Conservation (phyloP, 345 rosid species). For the Aquilaria malaccensis region DNA sequence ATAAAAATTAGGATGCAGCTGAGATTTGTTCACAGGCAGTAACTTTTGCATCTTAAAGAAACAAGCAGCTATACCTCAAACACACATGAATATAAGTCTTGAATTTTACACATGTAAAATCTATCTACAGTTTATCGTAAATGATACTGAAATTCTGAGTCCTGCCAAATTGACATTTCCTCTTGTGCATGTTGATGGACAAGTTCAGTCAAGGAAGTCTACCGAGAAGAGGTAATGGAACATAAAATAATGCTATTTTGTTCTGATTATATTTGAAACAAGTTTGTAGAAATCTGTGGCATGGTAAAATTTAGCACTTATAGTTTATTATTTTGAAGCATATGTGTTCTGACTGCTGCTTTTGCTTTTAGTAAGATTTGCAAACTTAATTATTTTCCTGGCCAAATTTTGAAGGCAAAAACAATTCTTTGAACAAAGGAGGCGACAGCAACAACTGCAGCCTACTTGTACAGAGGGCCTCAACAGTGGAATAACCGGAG, state of each 20-base stretch:
- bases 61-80: no score
- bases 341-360: neutral
- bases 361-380: no score
- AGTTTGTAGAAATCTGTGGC: neutral
- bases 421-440: conserved; percentile 85
- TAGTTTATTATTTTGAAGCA: no score
- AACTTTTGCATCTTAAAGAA: no score
- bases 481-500: conserved; percentile 20
- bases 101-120: no score
- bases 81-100: no score
- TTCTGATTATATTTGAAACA: conserved; percentile 1
- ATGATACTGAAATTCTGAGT: neutral
- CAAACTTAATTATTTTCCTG: neutral
- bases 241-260: neutral
- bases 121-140: no score
- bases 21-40: no score
- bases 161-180: conserved; percentile 7
- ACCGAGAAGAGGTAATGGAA: conserved; percentile 39
- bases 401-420: conserved; percentile 50
- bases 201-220: conserved; percentile 47
- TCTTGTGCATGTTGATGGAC: conserved; percentile 8
- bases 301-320: neutral
- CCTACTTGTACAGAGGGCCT: conserved; percentile 26
- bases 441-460: conserved; percentile 44
- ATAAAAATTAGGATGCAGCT: no score